phyloP scores from a whole-genome alignment of 495 filamentous ascomycete species.

The Acidomyces sp. region DNA sequence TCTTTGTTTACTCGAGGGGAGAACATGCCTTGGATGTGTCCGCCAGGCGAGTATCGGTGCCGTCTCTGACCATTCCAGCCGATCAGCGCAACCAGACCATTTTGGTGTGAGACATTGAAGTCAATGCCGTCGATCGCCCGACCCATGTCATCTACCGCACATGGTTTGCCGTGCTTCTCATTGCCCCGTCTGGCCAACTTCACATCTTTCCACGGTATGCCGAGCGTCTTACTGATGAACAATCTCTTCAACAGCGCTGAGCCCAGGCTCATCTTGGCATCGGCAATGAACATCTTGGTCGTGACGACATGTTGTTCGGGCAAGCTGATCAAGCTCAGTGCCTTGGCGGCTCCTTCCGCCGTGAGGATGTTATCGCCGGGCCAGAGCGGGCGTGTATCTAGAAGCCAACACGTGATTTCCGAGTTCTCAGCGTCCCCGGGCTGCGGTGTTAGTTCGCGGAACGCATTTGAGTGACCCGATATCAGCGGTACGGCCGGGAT shows the following conservation, averaged over 20 bases:
- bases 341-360: slow-evolving; percentile 33
- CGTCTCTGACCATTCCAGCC: slow-evolving; percentile 26
- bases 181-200: slow-evolving; percentile 45
- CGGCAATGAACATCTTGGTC: slow-evolving; percentile 45
- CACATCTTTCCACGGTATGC: slow-evolving; percentile 53
- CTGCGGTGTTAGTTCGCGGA: neutral
- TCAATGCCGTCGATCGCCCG: slow-evolving; percentile 35
- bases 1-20: slow-evolving; percentile 2
- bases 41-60: slow-evolving; percentile 24
- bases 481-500: slow-evolving; percentile 5
- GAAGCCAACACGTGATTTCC: slow-evolving; percentile 28
- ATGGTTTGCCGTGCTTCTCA: slow-evolving; percentile 50
- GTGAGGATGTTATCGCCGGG: slow-evolving; percentile 26
- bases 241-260: slow-evolving; percentile 71
- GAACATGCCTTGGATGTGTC: slow-evolving; percentile 13
- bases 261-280: slow-evolving; percentile 56
- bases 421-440: slow-evolving; percentile 5
- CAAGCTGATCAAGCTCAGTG: slow-evolving; percentile 43
- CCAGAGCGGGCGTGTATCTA: slow-evolving; percentile 31
- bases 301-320: slow-evolving; percentile 39
- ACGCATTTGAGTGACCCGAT: neutral
- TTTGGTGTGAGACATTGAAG: slow-evolving; percentile 87
- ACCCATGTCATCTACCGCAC: slow-evolving; percentile 27
- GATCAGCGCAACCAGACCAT: slow-evolving; percentile 56
- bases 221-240: slow-evolving; percentile 49